Conservation (phyloP, 768 basidiomycete species). For the Termitomyces sp. region DNA sequence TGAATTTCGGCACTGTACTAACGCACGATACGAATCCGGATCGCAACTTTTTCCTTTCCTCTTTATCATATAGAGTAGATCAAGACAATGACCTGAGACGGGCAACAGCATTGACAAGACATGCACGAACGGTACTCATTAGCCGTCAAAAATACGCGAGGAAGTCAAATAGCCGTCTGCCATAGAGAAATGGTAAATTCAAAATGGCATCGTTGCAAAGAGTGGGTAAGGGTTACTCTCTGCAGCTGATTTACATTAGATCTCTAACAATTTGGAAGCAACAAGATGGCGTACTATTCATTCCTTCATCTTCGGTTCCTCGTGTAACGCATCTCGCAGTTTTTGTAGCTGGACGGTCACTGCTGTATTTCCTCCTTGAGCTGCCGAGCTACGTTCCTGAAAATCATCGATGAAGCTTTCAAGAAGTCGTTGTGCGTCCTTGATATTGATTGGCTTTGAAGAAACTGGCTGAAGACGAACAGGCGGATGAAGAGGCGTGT, state of each 20-base stretch:
- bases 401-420: constrained; percentile 46
- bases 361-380: constrained; percentile 47
- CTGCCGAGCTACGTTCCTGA: constrained; percentile 36
- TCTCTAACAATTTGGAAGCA: background rate
- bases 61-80: background rate
- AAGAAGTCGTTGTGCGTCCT: constrained; percentile 32
- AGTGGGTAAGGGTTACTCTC: background rate
- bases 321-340: constrained; percentile 43
- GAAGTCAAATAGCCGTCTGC: background rate
- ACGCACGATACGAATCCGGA: background rate
- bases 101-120: background rate
- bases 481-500: constrained; percentile 41
- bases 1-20: background rate
- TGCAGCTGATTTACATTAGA: background rate
- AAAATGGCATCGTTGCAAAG: background rate
- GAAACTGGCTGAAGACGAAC: constrained; percentile 36
- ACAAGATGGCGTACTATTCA: background rate
- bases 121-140: background rate
- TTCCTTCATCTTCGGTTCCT: constrained; percentile 34
- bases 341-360: constrained; percentile 59
- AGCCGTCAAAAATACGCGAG: background rate
- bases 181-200: background rate
- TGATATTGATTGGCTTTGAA: constrained; percentile 30
- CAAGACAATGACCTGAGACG: background rate
- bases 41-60: background rate